Evolutionary conservation across 371 early-diverging fungal genomes (phyloP), one percentile per base, ranked within the genome.

Genomic region (Syncephalastrum contaminatum): DNA sequence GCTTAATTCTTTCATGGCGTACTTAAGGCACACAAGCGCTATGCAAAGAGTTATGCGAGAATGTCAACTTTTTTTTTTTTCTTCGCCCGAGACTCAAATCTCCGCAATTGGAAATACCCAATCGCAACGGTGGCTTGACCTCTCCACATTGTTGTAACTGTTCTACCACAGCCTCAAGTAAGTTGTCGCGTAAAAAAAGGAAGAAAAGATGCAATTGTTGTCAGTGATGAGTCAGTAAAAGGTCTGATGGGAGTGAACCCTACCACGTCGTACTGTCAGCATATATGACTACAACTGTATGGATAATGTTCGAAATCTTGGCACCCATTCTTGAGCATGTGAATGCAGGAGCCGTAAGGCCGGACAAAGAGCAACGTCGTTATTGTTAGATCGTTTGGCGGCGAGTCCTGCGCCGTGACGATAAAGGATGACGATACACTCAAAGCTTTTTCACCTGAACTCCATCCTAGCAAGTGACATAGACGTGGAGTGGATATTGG

Each of bases 371-470:
- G 42, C 27, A 25, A 36, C 3, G 22, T 15, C 21, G 71, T 56
- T 61, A 69, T 66, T 72, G 66, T 68, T 70, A 73, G 71, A 70
- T 64, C 65, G 62, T 63, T 53, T 58, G 51, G 53, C 59, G 57
- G 56, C 42, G 39, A 63, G 58, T 25, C 16, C 52, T 45, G 45
- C 51, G 48, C 44, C 19, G 24, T 53, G 60, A 39, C 63, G 75
- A 70, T 70, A 78, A 78, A 78, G 78, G 78, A 59, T 72, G 73
- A 55, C 75, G 51, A 56, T 27, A 78, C 69, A 77, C 30, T 41
- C 13, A 14, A 45, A 49, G 36, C 51, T 54, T 61, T 66, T 51
- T 46, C 55, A 56, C 52, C 65, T 72, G 75, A 72, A 63, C 71
- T 59, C 46, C 42, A 30, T 30, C 36, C 36, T 30, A 30, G 36